Base-by-base conservation (phyloP, 2,329 filamentous ascomycete genomes). In the Penicillium sp. region DNA sequence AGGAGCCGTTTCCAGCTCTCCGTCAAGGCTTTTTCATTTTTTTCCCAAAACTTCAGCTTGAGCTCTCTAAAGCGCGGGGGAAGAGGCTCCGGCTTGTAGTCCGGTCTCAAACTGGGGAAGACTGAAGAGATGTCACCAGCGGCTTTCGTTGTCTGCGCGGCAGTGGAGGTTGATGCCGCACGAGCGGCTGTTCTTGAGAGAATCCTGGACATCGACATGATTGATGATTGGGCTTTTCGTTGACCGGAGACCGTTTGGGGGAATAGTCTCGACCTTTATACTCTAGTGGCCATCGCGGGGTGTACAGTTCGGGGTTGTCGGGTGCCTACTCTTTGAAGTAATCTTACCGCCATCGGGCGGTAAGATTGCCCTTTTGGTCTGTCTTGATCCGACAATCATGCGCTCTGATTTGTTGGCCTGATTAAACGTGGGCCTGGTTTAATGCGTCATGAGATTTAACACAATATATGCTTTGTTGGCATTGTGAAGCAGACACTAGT, bases 101-200 rank as follows among this genome's bases (percentile, higher is more conserved):
- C 75, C 1, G 74, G 74, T 52, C 65, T 63, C 48, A 79, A 65
- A 53, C 74, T 76, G 1, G 74, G 74, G 51, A 79, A 79, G n/a
- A 78, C 74, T 10, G 74, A 76, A 4, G 74, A 77, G 49, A 79
- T 78, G 58, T 79, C 76, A 28, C 75, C 74, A 2, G 69, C 70
- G 12, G 73, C 70, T 58, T 77, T 77, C 33, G 74, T 76, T 29
- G 68, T 64, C 33, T 68, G 67, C 10, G 68, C 60, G 12, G 67
- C 47, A 23, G 64, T 59, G n/a, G 70, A 61, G 4, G 67, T 67
- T 9, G 67, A 66, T 29, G 64, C 67, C 28, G 65, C 64, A 10
- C 67, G 66, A 33, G 57, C 56, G 39, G 47, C 53, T n/a, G 46
- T 48, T 47, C 42, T 36, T 15, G 68, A 61, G 12, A 72, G 59